Base-by-base conservation (phyloP, 805 yeast genomes). In the Zygosaccharomyces kombuchaensis region DNA sequence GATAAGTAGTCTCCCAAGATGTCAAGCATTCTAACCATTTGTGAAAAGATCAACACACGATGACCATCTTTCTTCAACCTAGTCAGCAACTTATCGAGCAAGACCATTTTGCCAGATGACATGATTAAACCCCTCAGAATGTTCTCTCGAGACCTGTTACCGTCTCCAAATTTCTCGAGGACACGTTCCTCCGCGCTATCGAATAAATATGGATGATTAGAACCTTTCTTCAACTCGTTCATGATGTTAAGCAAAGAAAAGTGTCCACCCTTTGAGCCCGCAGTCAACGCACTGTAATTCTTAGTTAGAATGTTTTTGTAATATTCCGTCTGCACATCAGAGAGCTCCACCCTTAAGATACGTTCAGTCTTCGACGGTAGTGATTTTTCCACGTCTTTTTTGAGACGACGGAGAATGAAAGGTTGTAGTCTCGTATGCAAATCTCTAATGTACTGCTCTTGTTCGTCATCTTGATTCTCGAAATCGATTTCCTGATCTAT, bases 31-130 rank as follows among this genome's bases (percentile, higher is more conserved):
- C 96, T 75, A 22, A 93, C 99, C 99, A 93, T 93, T 65, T 93
- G 99, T 13, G 95, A 83, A 67, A 93, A 93, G 50, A 93, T 90
- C 46, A 93, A 74, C 3, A 93, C 99, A 52, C 99, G 76, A 62
- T 93, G 99, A 2, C 98, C 98, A 67, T 93, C 99, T 61, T 86
- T 84, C 51, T 81, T 79, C 60, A 93, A 74, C 52, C 96, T 76
- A 3, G 87, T 84, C 49, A 93, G 74, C 32, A 93, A 72, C 65
- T 93, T 90, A 68, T 93, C 99, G 42, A 93, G 71, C 39, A 93
- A 73, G 6, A 93, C 99, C 99, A 93, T 93, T 63, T 93, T 93
- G 58, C 99, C 99, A 6, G 96, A 87, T 13, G 95, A 87, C 99
- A 93, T 93, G 53, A 93, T 87, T 72, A 93, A 71, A 12, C 99